Evolutionary conservation across 129 eudicot species (phyloP).

Genomic region (Arctium lappa): DNA sequence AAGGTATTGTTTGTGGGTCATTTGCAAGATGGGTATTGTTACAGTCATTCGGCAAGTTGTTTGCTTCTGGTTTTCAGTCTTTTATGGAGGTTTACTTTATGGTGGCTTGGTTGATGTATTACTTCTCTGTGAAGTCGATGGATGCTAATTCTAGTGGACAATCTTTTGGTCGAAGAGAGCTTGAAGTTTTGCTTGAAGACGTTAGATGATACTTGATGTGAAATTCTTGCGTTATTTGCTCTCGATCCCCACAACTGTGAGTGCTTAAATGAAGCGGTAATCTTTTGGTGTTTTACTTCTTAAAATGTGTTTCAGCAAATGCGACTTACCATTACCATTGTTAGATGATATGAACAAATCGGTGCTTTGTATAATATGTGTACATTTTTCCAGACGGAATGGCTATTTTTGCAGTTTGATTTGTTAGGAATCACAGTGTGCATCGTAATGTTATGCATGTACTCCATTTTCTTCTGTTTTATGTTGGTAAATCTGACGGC

Average conservation of each 20-base stretch:
- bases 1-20: constrained; percentile 59
- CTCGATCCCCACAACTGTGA: constrained; percentile 12
- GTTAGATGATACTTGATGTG: constrained; percentile 30
- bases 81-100: constrained; percentile 77
- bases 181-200: constrained; percentile 51
- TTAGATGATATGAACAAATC: constrained; percentile 38
- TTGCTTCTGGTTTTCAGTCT: constrained; percentile 53
- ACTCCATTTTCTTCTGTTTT: not conserved
- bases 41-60: constrained; percentile 41
- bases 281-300: constrained; percentile 32
- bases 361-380: constrained; percentile 40
- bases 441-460: not conserved
- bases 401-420: not conserved
- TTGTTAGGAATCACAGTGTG: constrained; percentile 5
- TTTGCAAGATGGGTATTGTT: constrained; percentile 48
- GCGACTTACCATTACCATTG: constrained; percentile 40
- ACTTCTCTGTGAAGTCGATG: constrained; percentile 64
- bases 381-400: constrained; percentile 30
- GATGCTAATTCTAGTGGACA: constrained; percentile 55
- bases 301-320: constrained; percentile 23
- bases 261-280: constrained; percentile 25
- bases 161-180: constrained; percentile 58
- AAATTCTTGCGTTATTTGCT: constrained; percentile 12
- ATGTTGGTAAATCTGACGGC: not conserved
- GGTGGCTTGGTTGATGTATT: constrained; percentile 82